Base-by-base conservation (phyloP, 2,329 filamentous ascomycete genomes). In the Emergomyces pasteurianus region DNA sequence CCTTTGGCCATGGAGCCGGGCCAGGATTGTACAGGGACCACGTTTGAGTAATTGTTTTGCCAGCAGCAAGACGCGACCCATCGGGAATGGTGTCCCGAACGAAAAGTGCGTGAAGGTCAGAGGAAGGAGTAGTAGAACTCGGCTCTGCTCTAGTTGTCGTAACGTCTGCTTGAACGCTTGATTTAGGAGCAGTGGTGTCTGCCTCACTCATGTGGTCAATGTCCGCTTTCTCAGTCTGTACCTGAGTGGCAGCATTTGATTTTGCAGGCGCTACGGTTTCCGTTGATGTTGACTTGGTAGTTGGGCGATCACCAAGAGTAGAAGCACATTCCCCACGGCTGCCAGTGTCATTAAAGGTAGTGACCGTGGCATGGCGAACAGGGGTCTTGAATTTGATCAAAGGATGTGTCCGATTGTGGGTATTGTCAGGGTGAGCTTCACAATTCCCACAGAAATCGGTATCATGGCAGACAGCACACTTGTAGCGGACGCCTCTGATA, bases 301-400 rank as follows among this genome's bases (percentile, higher is more conserved):
- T 66, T 36, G 65, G 67, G 42, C 76, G 80, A 70, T 96, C 91
- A 59, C 91, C 91, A 81, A 95, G 85, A 43, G 80, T 73, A n/a
- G 83, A 81, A 70, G 88, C 81, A 50, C 75, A 76, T 62, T 83
- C 80, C 58, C 88, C 88, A 43, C 9, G 16, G 66, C 85, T 79
- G 62, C 82, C 82, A 67, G 90, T 85, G 74, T 95, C 90, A 59
- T 87, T 88, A 65, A 88, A 81, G 9, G 92, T 97, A 57, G 86
- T 92, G 58, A 99, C 89, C 64, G 84, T 92, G 42, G 96, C 89
- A 67, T 89, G 87, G 66, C 90, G 88, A 56, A 99, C 87, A 10
- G 92, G 89, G 2, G 89, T 95, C 82, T 90, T 95, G 80, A 99
- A 91, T 79, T 96, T 96, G 79, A 99, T 91, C 67, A 99, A 79